These are phyloP conservation scores for Daldinia caldariorum DNA, from an alignment of 495 filamentous ascomycete genomes.

Conservation along the genomic window DNA sequence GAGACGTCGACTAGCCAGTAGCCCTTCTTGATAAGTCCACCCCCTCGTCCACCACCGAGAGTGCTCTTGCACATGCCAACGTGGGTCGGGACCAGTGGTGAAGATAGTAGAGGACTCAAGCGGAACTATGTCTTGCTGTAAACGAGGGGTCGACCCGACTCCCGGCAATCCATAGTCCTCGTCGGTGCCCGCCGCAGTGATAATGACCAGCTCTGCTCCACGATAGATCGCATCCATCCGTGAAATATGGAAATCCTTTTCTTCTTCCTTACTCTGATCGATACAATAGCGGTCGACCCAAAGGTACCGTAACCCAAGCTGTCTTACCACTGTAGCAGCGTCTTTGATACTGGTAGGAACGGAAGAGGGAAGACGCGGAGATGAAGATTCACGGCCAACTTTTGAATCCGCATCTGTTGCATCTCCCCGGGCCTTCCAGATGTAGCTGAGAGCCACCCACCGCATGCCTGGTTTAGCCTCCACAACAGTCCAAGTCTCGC, in stretches of 20 bases:
- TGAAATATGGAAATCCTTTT: not conserved
- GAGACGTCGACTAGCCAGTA: not conserved
- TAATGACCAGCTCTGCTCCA: not conserved
- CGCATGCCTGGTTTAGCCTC: not conserved
- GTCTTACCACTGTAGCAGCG: not conserved
- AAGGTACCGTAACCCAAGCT: not conserved
- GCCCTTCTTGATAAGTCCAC: not conserved
- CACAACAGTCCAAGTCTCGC: not conserved
- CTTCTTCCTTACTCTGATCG: not conserved
- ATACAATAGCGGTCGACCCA: not conserved
- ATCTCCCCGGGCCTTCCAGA: not conserved
- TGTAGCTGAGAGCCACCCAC: not conserved
- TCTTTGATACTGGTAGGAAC: not conserved
- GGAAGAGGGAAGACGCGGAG: not conserved
- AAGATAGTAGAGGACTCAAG: not conserved
- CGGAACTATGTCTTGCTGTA: not conserved
- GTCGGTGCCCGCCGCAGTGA: not conserved
- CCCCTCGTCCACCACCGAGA: conserved; percentile 2
- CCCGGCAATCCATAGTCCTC: not conserved
- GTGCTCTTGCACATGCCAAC: not conserved
- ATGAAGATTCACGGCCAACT: not conserved
- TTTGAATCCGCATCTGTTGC: not conserved
- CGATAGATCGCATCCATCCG: conserved; percentile 2
- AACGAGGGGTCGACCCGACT: not conserved
- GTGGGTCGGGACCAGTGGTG: not conserved